Percentiles rank a stretch among this genome's conserved stretches.
phyloP scores from a whole-genome alignment of 768 basidiomycete species.

The Pulveroboletus sp. region DNA sequence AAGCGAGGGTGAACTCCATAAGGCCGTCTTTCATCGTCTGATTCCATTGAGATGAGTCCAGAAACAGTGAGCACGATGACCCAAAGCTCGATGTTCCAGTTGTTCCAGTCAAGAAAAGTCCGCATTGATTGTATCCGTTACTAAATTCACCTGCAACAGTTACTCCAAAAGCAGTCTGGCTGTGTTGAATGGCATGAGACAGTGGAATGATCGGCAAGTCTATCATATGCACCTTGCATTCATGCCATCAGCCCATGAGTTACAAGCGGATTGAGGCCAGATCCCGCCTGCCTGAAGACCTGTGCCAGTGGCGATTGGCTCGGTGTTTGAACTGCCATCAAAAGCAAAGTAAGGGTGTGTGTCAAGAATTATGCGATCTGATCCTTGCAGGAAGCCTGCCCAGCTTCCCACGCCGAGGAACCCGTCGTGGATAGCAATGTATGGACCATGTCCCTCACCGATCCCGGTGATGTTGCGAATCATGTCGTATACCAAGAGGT shows the following conservation, averaged over 20 bases:
- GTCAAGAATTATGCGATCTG: slow-evolving; percentile 60
- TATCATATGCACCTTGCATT: slow-evolving; percentile 38
- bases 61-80: slow-evolving; percentile 40
- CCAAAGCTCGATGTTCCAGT: slow-evolving; percentile 25
- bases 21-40: slow-evolving; percentile 49
- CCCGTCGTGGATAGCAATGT: slow-evolving; percentile 60
- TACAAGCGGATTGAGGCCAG: slow-evolving; percentile 52
- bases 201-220: background rate
- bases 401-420: slow-evolving; percentile 47
- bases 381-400: slow-evolving; percentile 51
- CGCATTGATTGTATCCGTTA: slow-evolving; percentile 63
- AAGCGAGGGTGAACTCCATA: slow-evolving; percentile 46
- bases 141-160: slow-evolving; percentile 77
- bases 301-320: slow-evolving; percentile 33
- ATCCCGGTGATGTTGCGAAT: slow-evolving; percentile 70
- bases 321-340: slow-evolving; percentile 33
- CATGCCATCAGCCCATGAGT: slow-evolving; percentile 52
- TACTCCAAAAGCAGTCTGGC: slow-evolving; percentile 59
- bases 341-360: slow-evolving; percentile 70
- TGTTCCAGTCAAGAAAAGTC: slow-evolving; percentile 43
- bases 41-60: slow-evolving; percentile 52
- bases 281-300: slow-evolving; percentile 37
- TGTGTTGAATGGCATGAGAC: slow-evolving; percentile 16
- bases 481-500: slow-evolving; percentile 55
- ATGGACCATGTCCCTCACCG: slow-evolving; percentile 60